Evolutionary conservation across 192 early-diverging fungal species (phyloP), one percentile per base, ranked within the genome.

Genomic region (Coemansia asiatica): DNA sequence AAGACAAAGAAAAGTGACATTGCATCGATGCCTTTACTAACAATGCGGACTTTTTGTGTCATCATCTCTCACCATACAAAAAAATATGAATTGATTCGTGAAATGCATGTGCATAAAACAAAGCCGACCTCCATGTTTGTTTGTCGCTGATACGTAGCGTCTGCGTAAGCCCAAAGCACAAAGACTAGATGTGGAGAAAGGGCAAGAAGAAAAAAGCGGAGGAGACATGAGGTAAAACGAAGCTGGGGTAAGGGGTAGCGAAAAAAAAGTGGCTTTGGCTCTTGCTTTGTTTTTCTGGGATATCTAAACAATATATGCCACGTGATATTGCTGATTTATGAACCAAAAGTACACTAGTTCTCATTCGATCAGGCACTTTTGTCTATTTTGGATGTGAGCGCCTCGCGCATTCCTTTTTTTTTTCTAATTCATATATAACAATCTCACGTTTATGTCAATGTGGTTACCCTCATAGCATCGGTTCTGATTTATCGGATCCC

Each of bases 371-470:
- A 53, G 50, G 40, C 12, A 13, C 40, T 44, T 53, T 22, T 26
- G 19, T 53, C 25, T 53, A 16, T 22, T 53, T 22, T 19, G 51
- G 51, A n/a, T 55, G 55, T 0, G 27, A 9, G 55, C 50, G 0
- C 7, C 5, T 22, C 22, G 6, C 9, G 16, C 56, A 21, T 0
- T 56, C 16, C 16, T 7, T 5, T 13, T 36, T 22, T 58, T 60
- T 27, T 60, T 3, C 3, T 27, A 26, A 22, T 13, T 28, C 27
- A 47, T 58, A 74, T 79, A 33, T 33, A 6, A 33, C 67, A 66
- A 68, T 69, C 69, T 53, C 74, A 63, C 74, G 68, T 60, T 74
- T 72, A 66, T 66, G 78, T 81, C 78, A 81, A 69, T 81, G 78
- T 60, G 49, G 63, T 63, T 36, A 69, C 72, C 53, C 33, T 19